These are phyloP conservation scores for Centrapalus pauciflorus DNA, from an alignment of 129 eudicot species.

Conservation along the genomic window DNA sequence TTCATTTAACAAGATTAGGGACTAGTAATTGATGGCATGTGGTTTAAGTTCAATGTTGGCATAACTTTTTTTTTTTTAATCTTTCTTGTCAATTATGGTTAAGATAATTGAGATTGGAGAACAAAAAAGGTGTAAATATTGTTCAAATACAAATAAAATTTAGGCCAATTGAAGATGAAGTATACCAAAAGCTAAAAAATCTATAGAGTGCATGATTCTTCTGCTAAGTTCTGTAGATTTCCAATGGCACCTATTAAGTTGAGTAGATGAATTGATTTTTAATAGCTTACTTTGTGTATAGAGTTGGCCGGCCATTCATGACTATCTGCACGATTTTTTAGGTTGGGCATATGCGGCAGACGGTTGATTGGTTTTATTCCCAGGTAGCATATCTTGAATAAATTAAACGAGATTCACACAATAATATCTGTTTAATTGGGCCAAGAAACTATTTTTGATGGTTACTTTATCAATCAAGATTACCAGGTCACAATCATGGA, in stretches of 20 bases:
- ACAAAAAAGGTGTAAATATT: background rate
- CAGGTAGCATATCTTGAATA: constrained; percentile 47
- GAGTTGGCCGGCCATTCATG: constrained; percentile 7
- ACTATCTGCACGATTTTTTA: constrained; percentile 29
- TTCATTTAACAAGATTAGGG: background rate
- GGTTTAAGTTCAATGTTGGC: background rate
- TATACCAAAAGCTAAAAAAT: background rate
- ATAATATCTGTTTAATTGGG: background rate
- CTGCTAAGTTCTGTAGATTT: background rate
- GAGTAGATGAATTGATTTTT: background rate
- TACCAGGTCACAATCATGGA: constrained; percentile 65
- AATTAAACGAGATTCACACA: background rate
- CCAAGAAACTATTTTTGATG: constrained; percentile 10
- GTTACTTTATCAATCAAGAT: constrained; percentile 29
- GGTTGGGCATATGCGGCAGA: constrained; percentile 68
- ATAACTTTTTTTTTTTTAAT: background rate
- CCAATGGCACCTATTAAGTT: background rate
- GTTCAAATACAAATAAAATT: background rate
- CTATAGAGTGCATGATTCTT: background rate
- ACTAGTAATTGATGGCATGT: background rate
- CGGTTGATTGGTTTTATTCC: constrained; percentile 54
- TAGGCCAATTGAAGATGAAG: background rate
- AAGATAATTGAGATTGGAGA: background rate
- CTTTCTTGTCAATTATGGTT: background rate
- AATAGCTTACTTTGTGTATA: background rate